Evolutionary conservation across 2,329 filamentous ascomycete genomes (phyloP), one percentile per base, ranked within the genome.

Genomic region (Colletotrichum navitas): DNA sequence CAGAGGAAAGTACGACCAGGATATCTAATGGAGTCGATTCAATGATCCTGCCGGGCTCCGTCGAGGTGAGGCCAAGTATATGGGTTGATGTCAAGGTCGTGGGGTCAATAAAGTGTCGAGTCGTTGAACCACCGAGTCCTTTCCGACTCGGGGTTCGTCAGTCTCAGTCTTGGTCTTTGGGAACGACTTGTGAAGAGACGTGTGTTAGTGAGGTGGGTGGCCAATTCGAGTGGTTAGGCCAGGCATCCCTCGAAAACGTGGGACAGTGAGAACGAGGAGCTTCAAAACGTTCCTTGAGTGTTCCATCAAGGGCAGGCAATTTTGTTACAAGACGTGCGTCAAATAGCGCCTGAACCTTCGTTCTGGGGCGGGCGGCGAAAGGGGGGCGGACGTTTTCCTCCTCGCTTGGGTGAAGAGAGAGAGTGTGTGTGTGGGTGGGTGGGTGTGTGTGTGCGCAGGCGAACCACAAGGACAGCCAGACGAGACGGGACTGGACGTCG

Each of bases 251-350:
- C 58, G 68, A 7, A 34, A 26, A 36, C 26, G 45, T 47, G 24
- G 65, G 21, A 39, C 65, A 58, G 61, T 54, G 49, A 64, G 45
- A 58, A 62, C 51, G 65, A 70, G 61, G 54, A 69, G 70, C 47
- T 62, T 60, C 63, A 69, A 73, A 70, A 73, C 64, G 71, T 79
- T 80, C 76, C 74, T 76, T 76, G 75, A 74, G 68, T 77, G 76
- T 79, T 79, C 77, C 76, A 80, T 75, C 74, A 61, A 63, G 71
- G 70, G 52, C 56, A 36, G 63, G 55, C 55, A 60, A 72, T 69
- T 65, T 71, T 79, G 80, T 80, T 79, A 81, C 79, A 81, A 78
- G 77, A 77, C 77, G 65, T 82, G 81, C 79, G 74, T 81, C 80
- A 81, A 79, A 77, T 79, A 75, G 77, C 77, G 77, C 79, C 77